Evolutionary conservation across 768 basidiomycete genomes (phyloP), one percentile per base, ranked within the genome.

Genomic region (Lactarius hatsudake): DNA sequence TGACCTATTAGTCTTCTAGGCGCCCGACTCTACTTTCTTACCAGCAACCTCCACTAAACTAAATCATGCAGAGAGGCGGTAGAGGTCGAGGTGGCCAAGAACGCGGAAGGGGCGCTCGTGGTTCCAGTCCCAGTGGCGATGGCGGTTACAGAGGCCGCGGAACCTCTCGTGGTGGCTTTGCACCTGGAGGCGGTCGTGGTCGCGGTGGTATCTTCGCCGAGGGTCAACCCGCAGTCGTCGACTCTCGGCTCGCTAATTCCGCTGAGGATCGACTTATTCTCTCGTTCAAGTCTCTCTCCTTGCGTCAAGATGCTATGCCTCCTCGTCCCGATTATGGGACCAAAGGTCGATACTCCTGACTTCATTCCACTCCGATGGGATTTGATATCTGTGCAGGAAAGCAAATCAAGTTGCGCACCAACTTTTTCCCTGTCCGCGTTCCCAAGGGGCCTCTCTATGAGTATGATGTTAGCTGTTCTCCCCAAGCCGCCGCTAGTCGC

Each of bases 351-450:
- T 36, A 45, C 45, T 40, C 34, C 9, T 38, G n/a, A 54, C 59
- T 23, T 56, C n/a, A 38, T 63, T 38, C 23, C 36, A 0, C 23
- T 20, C 34, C 26, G 34, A 42, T 64, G 9, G 12, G 15, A 55
- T 59, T 23, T 64, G 26, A 68, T 42, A 36, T 60, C 17, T 20
- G 23, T 0, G 72, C 70, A 3, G 84, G 84, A 30, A 76, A 26
- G 18, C 69, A 74, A 51, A 79, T 85, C 75, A 82, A 79, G 63
- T 76, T 86, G 48, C 81, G 84, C 26, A 74, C 84, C 2, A 85
- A 85, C 62, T 84, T 84, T 75, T 85, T 86, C 71, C 78, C 84
- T 10, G 73, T 86, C 26, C 74, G 73, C 18, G 75, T 84, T 20
- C 83, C 83, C 7, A 81, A 80, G 64, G 79, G 78, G 7, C 79